A percentile compares a stretch with the other conserved stretches of the same genome.
These are phyloP conservation scores for Ogataea minuta DNA, from an alignment of 805 yeast species.

Conservation along the genomic window DNA sequence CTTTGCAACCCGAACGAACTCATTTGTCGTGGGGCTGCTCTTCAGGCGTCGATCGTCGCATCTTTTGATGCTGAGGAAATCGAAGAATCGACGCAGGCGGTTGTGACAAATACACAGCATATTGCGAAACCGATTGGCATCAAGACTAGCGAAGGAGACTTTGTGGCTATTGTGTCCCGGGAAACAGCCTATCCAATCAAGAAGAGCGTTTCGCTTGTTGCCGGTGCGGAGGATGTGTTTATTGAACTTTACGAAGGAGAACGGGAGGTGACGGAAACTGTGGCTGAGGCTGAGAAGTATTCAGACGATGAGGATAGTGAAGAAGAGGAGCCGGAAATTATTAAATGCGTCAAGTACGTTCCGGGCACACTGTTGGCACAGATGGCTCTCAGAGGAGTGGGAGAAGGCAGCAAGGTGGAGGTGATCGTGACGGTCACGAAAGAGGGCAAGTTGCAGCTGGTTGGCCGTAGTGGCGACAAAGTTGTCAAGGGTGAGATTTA, in stretches of 20 bases:
- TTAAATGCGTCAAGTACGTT: slow-evolving; percentile 69
- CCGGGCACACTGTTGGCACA: slow-evolving; percentile 77
- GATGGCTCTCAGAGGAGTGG: slow-evolving; percentile 68
- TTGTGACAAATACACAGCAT: slow-evolving; percentile 87
- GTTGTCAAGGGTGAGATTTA: slow-evolving; percentile 49
- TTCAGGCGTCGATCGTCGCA: slow-evolving; percentile 87
- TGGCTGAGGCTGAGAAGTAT: slow-evolving; percentile 63
- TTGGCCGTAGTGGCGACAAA: slow-evolving; percentile 55
- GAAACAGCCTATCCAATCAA: slow-evolving; percentile 92
- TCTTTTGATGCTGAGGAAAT: slow-evolving; percentile 81
- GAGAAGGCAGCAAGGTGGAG: slow-evolving; percentile 65
- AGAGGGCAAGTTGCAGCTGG: slow-evolving; percentile 62
- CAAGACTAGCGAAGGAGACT: slow-evolving; percentile 65
- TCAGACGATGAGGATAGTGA: slow-evolving; percentile 50
- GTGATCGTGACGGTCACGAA: slow-evolving; percentile 61
- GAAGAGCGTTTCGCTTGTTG: slow-evolving; percentile 63
- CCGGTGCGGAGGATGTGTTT: slow-evolving; percentile 59
- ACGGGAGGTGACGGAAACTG: slow-evolving; percentile 77
- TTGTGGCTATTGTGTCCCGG: slow-evolving; percentile 68
- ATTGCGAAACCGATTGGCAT: slow-evolving; percentile 81
- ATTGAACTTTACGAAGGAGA: slow-evolving; percentile 83
- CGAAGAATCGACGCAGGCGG: slow-evolving; percentile 76
- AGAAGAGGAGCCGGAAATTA: slow-evolving; percentile 90
- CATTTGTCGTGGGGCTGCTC: slow-evolving; percentile 90
- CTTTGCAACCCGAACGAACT: slow-evolving; percentile 87